phyloP scores from a whole-genome alignment of 2,329 filamentous ascomycete genomes.

The Trichophyton simii region DNA sequence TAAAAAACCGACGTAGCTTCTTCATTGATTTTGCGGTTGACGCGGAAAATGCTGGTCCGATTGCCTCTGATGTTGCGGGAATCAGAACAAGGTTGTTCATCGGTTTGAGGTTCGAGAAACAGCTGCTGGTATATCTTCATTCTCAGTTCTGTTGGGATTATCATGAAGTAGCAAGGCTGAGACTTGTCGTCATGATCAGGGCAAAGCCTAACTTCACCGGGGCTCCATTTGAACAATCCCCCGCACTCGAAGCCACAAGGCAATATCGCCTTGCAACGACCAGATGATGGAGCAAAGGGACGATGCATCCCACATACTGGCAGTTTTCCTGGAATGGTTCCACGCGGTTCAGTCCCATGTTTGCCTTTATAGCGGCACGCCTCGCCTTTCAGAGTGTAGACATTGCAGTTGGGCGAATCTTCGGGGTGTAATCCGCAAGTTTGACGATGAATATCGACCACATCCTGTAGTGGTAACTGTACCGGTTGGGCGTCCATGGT shows the following conservation, averaged over 20 bases:
- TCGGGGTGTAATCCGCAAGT: not conserved
- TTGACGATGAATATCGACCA: not conserved
- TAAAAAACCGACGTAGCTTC: not conserved
- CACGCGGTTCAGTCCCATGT: not conserved
- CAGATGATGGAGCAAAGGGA: not conserved
- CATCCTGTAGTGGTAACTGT: not conserved
- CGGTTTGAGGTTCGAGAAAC: not conserved
- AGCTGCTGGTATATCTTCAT: not conserved
- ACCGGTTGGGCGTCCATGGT: not conserved
- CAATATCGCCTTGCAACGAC: not conserved
- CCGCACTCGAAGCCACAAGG: not conserved
- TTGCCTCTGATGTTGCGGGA: not conserved
- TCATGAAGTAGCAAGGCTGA: not conserved
- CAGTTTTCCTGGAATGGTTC: not conserved
- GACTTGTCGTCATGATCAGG: not conserved
- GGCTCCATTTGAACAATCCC: not conserved
- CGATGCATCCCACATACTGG: not conserved
- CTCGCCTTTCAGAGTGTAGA: not conserved
- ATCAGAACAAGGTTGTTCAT: not conserved
- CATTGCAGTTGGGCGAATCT: not conserved
- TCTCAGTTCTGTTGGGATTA: not conserved
- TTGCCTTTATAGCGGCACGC: not conserved
- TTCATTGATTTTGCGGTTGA: not conserved
- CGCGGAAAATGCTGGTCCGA: not conserved
- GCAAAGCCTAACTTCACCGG: not conserved